A percentile compares a stretch with the other conserved stretches of the same genome.
Conservation (phyloP, 306 rosid genomes). For the Rosa rugosa region DNA sequence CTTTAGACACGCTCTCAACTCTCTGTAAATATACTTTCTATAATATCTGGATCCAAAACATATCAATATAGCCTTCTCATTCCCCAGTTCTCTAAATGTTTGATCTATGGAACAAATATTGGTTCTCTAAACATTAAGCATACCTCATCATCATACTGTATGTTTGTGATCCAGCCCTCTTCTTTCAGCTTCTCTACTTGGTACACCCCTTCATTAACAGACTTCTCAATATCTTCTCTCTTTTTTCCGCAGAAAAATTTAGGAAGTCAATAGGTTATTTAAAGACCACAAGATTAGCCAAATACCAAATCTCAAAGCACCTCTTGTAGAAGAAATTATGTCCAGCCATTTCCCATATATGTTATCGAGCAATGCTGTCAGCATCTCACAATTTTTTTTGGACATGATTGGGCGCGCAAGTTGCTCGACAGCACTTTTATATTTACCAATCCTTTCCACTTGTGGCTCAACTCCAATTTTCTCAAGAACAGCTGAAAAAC, state of each 20-base stretch:
- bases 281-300: too few species aligned
- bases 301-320: too few species aligned
- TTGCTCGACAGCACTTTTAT: too few species aligned
- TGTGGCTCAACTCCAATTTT: too few species aligned
- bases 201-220: slow-evolving; percentile 80
- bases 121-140: slow-evolving; percentile 14
- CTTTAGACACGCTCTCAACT: slow-evolving; percentile 9
- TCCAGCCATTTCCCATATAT: too few species aligned
- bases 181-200: slow-evolving; percentile 78
- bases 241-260: slow-evolving; percentile 47
- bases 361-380: too few species aligned
- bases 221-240: slow-evolving; percentile 67
- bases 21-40: slow-evolving; percentile 5
- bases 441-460: too few species aligned
- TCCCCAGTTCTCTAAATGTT: slow-evolving; percentile 3
- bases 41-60: slow-evolving; percentile 13
- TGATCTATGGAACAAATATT: slow-evolving; percentile 14
- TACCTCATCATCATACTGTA: slow-evolving; percentile 92
- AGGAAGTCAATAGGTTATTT: slow-evolving; percentile 6
- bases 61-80: slow-evolving; percentile 17
- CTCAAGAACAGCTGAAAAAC: too few species aligned
- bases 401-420: too few species aligned
- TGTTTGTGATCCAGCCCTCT: slow-evolving; percentile 79
- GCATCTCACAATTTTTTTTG: too few species aligned
- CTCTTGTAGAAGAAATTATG: too few species aligned